Evolutionary conservation across 208 protist species (phyloP), one percentile per base, ranked within the genome.

Genomic region (Wallacemonas collosoma): DNA sequence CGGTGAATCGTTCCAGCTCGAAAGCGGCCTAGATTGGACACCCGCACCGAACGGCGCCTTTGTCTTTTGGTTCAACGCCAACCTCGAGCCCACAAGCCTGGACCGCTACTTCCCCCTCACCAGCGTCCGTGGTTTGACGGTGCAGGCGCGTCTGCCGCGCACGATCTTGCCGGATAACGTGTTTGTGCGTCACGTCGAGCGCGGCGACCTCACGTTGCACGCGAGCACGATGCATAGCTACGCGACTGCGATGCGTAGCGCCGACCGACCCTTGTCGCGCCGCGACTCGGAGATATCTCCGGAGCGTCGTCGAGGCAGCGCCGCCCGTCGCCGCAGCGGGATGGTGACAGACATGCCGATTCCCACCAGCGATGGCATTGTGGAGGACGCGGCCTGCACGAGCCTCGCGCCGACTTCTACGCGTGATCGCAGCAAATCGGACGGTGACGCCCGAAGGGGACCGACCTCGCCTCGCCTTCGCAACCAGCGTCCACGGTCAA

Each of bases 51-150:
- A 90, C 64, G 90, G 90, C 15, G 86, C 75, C 11, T 95, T 95
- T 76, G 90, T 95, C 5, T 93, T 93, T 77, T 91, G 86, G 87
- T 91, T 93, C 60, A 76, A 82, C 65, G 57, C 83, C 5, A 80
- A 75, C 57, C 77, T 93, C 36, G 63, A 88, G 70, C 90, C 90
- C 14, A 81, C 79, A 12, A 85, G 88, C 48, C 74, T 75, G 39
- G 90, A 95, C 73, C 87, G 90, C 48, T 95, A 95, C 75, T 95
- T 89, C 51, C 43, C 83, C 7, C n/a, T 95, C 17, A 88, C 86
- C 17, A 81, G 80, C 54, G 58, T 86, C 39, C 76, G 76, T n/a
- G 70, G 83, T 1, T 55, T 86, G 45, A 93, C 85, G 50, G 56
- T 85, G 54, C 69, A 82, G 55, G 57, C 77, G 26, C 75, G 72